Percentiles rank a stretch among this genome's conserved stretches.
phyloP scores from a whole-genome alignment of 768 basidiomycete genomes.

The Saitozyma sp. region DNA sequence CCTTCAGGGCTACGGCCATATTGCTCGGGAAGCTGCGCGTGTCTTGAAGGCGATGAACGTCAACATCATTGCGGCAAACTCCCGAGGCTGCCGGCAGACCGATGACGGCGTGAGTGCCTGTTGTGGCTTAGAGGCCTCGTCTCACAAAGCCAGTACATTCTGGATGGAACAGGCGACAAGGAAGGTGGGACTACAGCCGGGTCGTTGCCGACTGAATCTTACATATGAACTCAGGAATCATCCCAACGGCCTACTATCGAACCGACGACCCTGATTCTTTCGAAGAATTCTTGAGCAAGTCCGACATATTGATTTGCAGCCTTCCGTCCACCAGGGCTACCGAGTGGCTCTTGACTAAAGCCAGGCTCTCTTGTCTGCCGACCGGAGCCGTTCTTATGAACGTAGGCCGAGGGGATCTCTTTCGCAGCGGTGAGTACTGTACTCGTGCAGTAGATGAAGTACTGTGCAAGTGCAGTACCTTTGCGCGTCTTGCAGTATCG shows the following conservation, averaged over 20 bases:
- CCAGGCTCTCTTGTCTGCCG: constrained; percentile 30
- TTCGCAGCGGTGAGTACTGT: constrained; percentile 33
- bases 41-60: constrained; percentile 44
- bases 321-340: constrained; percentile 48
- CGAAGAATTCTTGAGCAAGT: constrained; percentile 41
- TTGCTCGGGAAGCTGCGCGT: constrained; percentile 50
- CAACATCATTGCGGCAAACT: constrained; percentile 51
- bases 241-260: constrained; percentile 46
- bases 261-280: constrained; percentile 43
- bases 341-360: constrained; percentile 27
- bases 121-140: not conserved
- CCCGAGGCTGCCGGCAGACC: constrained; percentile 34
- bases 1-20: constrained; percentile 48
- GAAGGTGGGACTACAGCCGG: constrained; percentile 30
- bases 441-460: too few relatives aligned
- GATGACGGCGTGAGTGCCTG: constrained; percentile 50
- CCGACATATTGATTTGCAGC: constrained; percentile 48
- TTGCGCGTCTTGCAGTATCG: constrained; percentile 53
- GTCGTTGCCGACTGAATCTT: not conserved
- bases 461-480: too few relatives aligned
- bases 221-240: constrained; percentile 24
- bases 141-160: constrained; percentile 30
- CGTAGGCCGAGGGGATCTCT: too few relatives aligned
- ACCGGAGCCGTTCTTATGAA: not conserved
- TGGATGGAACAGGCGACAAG: constrained; percentile 49